Evolutionary conservation across 2,329 filamentous ascomycete species (phyloP).

Genomic region (Ascochyta koolunga): DNA sequence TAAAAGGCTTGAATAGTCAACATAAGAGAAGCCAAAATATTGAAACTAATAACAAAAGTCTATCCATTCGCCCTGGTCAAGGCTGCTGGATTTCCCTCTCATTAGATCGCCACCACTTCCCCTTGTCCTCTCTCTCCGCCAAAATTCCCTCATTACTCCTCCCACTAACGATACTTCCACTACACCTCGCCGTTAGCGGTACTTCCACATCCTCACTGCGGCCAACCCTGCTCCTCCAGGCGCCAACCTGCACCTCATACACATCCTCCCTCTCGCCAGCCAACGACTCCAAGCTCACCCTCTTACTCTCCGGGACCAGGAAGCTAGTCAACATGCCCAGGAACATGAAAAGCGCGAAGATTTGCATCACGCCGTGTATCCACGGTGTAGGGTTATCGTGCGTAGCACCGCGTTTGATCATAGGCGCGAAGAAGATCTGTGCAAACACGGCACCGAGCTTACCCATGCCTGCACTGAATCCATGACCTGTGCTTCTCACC

Average conservation of each 20-base stretch:
- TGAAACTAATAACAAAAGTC: neutral
- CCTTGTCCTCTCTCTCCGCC: neutral
- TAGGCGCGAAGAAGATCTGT: slow-evolving; percentile 57
- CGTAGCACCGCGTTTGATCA: slow-evolving; percentile 60
- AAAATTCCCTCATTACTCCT: slow-evolving; percentile 17
- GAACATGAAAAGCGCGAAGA: slow-evolving; percentile 82
- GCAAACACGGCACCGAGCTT: slow-evolving; percentile 59
- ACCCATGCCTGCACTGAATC: slow-evolving; percentile 56
- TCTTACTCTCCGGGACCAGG: slow-evolving; percentile 79
- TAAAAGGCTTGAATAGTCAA: too few relatives aligned
- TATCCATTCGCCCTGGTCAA: neutral
- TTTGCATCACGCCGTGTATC: slow-evolving; percentile 76
- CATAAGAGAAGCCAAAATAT: too few relatives aligned
- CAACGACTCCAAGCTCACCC: slow-evolving; percentile 73
- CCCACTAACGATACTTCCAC: slow-evolving; percentile 20
- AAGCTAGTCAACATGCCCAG: slow-evolving; percentile 71
- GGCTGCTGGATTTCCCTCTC: slow-evolving; percentile 19
- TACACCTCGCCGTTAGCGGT: slow-evolving; percentile 9
- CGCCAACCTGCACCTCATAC: slow-evolving; percentile 51
- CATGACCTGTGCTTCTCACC: slow-evolving; percentile 56
- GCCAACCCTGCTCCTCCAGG: slow-evolving; percentile 42
- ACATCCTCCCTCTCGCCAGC: slow-evolving; percentile 66
- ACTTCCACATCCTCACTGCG: slow-evolving; percentile 1
- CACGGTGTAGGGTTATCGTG: slow-evolving; percentile 63
- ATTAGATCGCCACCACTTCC: slow-evolving; percentile 10